A percentile compares a stretch with the other conserved stretches of the same genome.
phyloP scores from a whole-genome alignment of 2,329 filamentous ascomycete species.

The Tolypocladium ovalisporum region DNA sequence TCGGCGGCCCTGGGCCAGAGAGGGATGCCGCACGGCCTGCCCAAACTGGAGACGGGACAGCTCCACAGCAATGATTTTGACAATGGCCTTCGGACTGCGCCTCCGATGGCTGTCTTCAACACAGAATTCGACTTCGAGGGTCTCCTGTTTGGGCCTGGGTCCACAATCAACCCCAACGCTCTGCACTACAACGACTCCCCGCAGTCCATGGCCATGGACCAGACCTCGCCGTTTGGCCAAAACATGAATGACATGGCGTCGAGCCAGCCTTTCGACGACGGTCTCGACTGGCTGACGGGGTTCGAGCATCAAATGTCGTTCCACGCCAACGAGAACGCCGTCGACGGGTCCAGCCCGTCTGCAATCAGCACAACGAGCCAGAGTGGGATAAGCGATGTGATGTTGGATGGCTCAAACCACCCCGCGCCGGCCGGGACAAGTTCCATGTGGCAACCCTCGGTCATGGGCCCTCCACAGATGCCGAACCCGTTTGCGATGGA shows the following conservation, averaged over 20 bases:
- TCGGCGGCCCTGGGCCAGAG: conserved; percentile 56
- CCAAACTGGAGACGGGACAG: conserved; percentile 72
- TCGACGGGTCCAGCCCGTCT: conserved; percentile 90
- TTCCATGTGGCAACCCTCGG: conserved; percentile 58
- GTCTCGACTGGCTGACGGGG: conserved; percentile 71
- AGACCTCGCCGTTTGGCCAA: conserved; percentile 48
- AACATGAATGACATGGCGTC: conserved; percentile 47
- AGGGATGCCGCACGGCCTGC: conserved; percentile 55
- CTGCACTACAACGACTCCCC: conserved; percentile 79
- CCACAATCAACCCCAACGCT: conserved; percentile 59
- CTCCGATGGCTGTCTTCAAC: conserved; percentile 51
- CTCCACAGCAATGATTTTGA: conserved; percentile 55
- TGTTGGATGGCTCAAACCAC: conserved; percentile 72
- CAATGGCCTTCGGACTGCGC: conserved; percentile 68
- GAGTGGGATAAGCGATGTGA: conserved; percentile 80
- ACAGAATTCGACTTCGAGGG: conserved; percentile 37
- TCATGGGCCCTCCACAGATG: conserved; percentile 60
- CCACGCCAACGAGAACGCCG: conserved; percentile 62
- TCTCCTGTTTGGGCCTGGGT: conserved; percentile 56
- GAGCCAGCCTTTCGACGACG: conserved; percentile 58
- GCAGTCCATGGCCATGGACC: conserved; percentile 52
- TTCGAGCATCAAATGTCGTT: conserved; percentile 71
- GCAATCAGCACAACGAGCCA: conserved; percentile 93
- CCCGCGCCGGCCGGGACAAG: conserved; percentile 39
- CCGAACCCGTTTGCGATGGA: conserved; percentile 65